Evolutionary conservation across 2,329 filamentous ascomycete species (phyloP).

Genomic region (Thelonectria olida): DNA sequence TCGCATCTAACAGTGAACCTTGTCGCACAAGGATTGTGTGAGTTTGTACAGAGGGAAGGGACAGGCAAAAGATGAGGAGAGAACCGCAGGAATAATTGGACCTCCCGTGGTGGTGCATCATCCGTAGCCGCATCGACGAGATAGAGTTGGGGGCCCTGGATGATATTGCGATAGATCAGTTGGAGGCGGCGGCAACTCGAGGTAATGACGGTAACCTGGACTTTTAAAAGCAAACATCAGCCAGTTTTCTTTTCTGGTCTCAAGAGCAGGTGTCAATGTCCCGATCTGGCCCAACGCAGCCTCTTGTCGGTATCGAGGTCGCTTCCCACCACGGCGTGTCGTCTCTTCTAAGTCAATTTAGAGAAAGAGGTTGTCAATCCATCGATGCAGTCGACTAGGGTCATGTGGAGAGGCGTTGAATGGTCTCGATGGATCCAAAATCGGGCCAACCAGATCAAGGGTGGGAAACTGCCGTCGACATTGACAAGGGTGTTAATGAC

Average conservation of each 20-base stretch:
- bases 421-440: conserved; percentile 11
- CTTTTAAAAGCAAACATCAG: neutral
- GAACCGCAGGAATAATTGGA: conserved; percentile 13
- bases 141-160: conserved; percentile 12
- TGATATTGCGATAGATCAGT: neutral
- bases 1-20: neutral
- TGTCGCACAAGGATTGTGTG: conserved; percentile 1
- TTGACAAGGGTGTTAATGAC: conserved; percentile 35
- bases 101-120: conserved; percentile 3
- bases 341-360: neutral
- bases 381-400: conserved; percentile 17
- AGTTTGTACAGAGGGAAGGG: neutral
- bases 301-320: neutral
- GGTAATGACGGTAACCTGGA: neutral
- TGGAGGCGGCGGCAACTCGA: neutral
- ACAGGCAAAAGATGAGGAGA: neutral
- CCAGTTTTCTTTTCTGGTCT: neutral
- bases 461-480: conserved; percentile 35
- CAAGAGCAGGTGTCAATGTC: neutral
- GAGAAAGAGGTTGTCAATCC: conserved; percentile 13
- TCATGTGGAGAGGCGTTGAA: conserved; percentile 9
- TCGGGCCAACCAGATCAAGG: conserved; percentile 30
- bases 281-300: conserved; percentile 5
- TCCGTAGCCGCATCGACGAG: conserved; percentile 6
- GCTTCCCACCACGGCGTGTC: neutral